phyloP scores from a whole-genome alignment of 2,329 filamentous ascomycete genomes.

The Claviceps sorghi region DNA sequence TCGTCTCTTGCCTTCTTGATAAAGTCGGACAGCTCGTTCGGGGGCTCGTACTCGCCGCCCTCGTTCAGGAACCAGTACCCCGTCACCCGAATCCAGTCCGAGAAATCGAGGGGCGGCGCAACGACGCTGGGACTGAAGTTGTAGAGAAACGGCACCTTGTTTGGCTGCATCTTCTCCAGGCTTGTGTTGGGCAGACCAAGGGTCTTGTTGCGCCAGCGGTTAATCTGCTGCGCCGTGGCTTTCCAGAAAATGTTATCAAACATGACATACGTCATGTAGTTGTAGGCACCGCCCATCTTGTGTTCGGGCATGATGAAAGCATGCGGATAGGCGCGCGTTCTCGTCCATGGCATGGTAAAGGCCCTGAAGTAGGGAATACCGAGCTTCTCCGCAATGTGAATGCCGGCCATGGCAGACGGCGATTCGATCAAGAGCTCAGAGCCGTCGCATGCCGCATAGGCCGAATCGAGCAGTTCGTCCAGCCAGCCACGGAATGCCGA shows the following conservation, averaged over 20 bases:
- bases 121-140: slow-evolving; percentile 93
- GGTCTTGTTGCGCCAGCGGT: slow-evolving; percentile 74
- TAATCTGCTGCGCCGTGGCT: slow-evolving; percentile 78
- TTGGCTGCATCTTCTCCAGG: slow-evolving; percentile 82
- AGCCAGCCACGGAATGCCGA: slow-evolving; percentile 88
- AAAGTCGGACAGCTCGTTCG: slow-evolving; percentile 61
- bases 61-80: slow-evolving; percentile 98
- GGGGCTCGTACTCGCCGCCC: slow-evolving; percentile 52
- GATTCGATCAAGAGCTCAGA: slow-evolving; percentile 88
- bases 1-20: slow-evolving; percentile 72
- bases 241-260: slow-evolving; percentile 98
- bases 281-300: slow-evolving; percentile 91
- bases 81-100: slow-evolving; percentile 93
- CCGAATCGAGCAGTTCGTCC: slow-evolving; percentile 68
- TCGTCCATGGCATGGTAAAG: slow-evolving; percentile 98
- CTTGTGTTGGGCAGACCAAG: slow-evolving; percentile 68
- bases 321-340: slow-evolving; percentile 88
- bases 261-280: slow-evolving; percentile 88
- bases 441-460: slow-evolving; percentile 71
- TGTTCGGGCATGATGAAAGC: slow-evolving; percentile 86
- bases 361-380: slow-evolving; percentile 91
- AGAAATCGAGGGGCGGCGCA: slow-evolving; percentile 86
- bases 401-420: slow-evolving; percentile 91
- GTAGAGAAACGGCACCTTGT: slow-evolving; percentile 96
- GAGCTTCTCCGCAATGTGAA: slow-evolving; percentile 90